Conservation (phyloP, 1,284 basidiomycete species). For the Baeospora myosura region DNA sequence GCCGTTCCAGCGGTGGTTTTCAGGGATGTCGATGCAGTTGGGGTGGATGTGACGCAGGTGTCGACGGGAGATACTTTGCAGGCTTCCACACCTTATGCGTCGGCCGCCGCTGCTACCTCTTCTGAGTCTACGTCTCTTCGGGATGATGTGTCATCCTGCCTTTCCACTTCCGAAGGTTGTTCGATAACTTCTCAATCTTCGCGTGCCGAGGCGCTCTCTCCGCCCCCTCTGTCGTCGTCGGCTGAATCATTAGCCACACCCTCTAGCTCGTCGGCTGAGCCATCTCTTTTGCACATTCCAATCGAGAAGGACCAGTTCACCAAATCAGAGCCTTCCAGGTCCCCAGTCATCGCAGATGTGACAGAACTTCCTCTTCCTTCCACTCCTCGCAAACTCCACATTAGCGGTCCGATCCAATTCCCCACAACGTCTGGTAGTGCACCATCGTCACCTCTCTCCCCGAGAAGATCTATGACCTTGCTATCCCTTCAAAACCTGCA, state of each 20-base stretch:
- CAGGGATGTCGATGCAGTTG: not conserved
- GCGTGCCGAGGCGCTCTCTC: constrained; percentile 11
- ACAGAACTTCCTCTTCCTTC: constrained; percentile 10
- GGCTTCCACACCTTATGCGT: constrained; percentile 1
- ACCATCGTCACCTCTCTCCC: constrained; percentile 19
- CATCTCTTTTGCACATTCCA: constrained; percentile 31
- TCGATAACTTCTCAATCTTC: constrained; percentile 19
- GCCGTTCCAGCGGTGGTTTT: constrained; percentile 6
- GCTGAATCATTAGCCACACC: constrained; percentile 39
- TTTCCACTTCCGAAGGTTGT: constrained; percentile 30
- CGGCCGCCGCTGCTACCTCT: constrained; percentile 12
- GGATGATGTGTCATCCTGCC: constrained; percentile 25
- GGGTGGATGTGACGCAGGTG: too few species aligned
- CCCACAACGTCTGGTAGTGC: constrained; percentile 21
- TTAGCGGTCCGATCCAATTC: constrained; percentile 27
- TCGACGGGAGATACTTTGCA: too few species aligned
- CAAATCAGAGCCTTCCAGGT: constrained; percentile 10
- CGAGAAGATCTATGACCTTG: constrained; percentile 33
- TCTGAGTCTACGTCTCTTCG: constrained; percentile 24
- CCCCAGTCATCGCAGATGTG: constrained; percentile 12
- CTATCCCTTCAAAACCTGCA: constrained; percentile 35
- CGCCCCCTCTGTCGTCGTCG: constrained; percentile 36
- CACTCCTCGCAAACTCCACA: constrained; percentile 8
- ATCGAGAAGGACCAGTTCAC: constrained; percentile 17
- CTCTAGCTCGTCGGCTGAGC: constrained; percentile 29